A percentile compares a stretch with the other conserved stretches of the same genome.
Evolutionary conservation across 345 rosid species (phyloP).

Genomic region (Bruguiera sexangula): DNA sequence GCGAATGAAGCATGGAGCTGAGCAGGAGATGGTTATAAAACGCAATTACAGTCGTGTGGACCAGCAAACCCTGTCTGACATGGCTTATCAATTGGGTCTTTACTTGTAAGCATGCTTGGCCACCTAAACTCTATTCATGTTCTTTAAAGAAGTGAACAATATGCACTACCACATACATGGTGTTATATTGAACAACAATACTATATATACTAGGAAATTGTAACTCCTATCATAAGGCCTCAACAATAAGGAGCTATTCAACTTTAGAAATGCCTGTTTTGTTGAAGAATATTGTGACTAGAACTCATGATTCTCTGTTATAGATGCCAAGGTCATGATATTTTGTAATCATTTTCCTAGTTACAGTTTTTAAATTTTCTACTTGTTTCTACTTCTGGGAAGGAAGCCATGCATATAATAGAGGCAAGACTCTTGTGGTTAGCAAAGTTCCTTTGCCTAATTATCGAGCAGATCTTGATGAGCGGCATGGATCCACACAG

Average conservation of each 20-base stretch:
- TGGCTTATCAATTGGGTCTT: constrained; percentile 72
- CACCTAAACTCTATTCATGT: too few relatives aligned
- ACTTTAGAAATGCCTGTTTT: not conserved
- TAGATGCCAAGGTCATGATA: too few relatives aligned
- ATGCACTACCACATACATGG: too few relatives aligned
- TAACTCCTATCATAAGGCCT: not conserved
- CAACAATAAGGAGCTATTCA: too few relatives aligned
- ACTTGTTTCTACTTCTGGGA: constrained; percentile 42
- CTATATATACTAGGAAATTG: not conserved
- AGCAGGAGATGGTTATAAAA: constrained; percentile 73
- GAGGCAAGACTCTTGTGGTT: constrained; percentile 79
- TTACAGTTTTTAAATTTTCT: not conserved
- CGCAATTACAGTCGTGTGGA: constrained; percentile 63
- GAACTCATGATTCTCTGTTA: too few relatives aligned
- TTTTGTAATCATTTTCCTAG: not conserved
- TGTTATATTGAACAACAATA: too few relatives aligned
- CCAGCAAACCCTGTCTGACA: constrained; percentile 63
- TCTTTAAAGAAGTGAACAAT: too few relatives aligned
- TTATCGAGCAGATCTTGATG: constrained; percentile 94
- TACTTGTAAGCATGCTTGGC: constrained; percentile 64
- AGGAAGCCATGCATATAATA: constrained; percentile 89
- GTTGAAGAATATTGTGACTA: not conserved
- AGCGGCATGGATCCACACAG: constrained; percentile 85
- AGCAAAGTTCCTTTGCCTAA: constrained; percentile 93
- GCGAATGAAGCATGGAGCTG: constrained; percentile 57